Base-by-base conservation (phyloP, 495 filamentous ascomycete species). In the Niebla homalea region DNA sequence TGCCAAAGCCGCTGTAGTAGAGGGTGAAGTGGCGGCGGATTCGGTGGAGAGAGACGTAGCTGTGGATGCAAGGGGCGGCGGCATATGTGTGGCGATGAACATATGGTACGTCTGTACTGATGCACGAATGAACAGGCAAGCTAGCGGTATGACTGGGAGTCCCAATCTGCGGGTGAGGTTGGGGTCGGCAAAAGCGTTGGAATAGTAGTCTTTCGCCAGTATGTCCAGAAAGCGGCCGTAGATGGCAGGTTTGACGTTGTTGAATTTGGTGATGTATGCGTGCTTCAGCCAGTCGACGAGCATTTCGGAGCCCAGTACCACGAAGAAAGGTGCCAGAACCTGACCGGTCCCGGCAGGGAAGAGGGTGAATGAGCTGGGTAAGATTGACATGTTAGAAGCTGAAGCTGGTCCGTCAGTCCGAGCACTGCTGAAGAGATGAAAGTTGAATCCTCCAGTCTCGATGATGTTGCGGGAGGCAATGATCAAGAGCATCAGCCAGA, bases 231-330 rank as follows among this genome's bases (percentile, higher is more conserved):
- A 96, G 26, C 87, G 79, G 14, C 76, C 74, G 60, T 99, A 97
- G 37, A 99, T 80, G 2, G 75, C 81, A 18, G 93, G 93, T 37
- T 89, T 86, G 45, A 84, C 85, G 56, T 92, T 93, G 70, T 99
- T 99, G 71, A 99, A 99, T 64, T 99, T 99, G 53, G 79, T 88
- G 63, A 97, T 92, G 63, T 94, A 99, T 12, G 86, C 85, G 60
- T 99, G 92, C 63, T 99, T 99, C 54, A 95, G 69, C 87, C 85
- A 96, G 62, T 99, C 92, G 1, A 99, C 92, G 1, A 94, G 66
- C 85, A 94, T 95, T 66, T 99, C 92, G 23, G 86, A 92, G 11
- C 89, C 89, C 8, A 99, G 75, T 4, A 97, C 92, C 0, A 99
- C 74, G 15, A 97, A 66, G 56, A 99, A 96, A 0, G 92, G 93